Conservation (phyloP, 2,329 filamentous ascomycete species). For the Neopestalotiopsis clavispora region DNA sequence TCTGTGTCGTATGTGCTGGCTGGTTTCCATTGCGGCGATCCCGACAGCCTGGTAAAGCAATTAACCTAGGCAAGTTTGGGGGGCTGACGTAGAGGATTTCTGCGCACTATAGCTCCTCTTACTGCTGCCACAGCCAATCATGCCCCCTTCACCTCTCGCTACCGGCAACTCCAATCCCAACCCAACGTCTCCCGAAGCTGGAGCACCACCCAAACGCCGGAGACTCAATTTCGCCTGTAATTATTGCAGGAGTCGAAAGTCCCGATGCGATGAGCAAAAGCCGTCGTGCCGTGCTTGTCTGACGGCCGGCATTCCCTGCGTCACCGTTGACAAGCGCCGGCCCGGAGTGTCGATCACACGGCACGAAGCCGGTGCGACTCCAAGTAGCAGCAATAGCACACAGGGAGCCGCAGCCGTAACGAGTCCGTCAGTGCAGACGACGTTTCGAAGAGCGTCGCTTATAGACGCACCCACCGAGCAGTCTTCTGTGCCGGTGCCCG, state of each 20-base stretch:
- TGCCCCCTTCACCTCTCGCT: background rate
- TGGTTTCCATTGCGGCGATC: background rate
- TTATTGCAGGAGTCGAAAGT: conserved; percentile 19
- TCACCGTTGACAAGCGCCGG: conserved; percentile 20
- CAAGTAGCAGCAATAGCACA: background rate
- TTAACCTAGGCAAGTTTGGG: background rate
- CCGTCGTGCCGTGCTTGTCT: conserved; percentile 20
- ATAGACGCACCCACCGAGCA: background rate
- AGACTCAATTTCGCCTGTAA: conserved; percentile 22
- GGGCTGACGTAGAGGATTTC: background rate
- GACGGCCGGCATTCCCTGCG: conserved; percentile 17
- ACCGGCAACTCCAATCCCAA: background rate
- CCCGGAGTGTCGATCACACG: conserved; percentile 17
- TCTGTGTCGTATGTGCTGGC: no score
- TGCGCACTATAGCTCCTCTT: background rate
- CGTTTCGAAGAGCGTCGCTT: background rate
- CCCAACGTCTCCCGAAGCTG: background rate
- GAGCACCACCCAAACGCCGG: conserved; percentile 16
- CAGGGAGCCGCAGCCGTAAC: background rate
- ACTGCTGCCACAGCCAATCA: background rate
- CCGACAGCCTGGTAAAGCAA: background rate
- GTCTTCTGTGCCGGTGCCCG: background rate
- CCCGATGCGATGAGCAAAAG: conserved; percentile 20
- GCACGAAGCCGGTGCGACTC: conserved; percentile 13
- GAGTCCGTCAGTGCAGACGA: background rate